Conservation (phyloP, 179 eudicot species). For the Amaranthus tricolor region DNA sequence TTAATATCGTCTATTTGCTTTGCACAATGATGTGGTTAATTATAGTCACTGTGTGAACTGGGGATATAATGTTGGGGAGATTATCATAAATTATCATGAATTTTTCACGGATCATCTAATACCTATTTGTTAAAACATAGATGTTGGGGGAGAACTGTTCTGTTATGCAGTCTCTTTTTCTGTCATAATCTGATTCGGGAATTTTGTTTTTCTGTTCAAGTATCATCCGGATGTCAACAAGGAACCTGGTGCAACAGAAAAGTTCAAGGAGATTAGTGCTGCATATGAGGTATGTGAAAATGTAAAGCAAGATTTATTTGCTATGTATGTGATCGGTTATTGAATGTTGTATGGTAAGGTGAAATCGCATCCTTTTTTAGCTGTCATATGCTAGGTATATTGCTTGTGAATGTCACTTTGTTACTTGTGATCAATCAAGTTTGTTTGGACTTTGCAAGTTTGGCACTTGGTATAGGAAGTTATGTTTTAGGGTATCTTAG, state of each 20-base stretch:
- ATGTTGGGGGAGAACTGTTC: background rate
- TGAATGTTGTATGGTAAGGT: background rate
- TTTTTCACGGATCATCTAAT: no score
- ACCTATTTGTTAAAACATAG: no score
- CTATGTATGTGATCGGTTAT: background rate
- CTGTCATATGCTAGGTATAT: background rate
- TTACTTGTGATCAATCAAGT: conserved; percentile 1
- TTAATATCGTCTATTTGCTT: no score
- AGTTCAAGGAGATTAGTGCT: conserved; percentile 96
- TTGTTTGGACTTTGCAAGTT: background rate
- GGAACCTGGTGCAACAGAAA: conserved; percentile 94
- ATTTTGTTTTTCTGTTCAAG: conserved; percentile 42
- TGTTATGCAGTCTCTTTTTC: background rate
- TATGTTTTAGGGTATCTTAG: background rate
- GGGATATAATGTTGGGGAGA: no score
- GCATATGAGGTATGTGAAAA: conserved; percentile 85
- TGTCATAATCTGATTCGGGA: conserved; percentile 23
- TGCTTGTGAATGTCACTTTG: background rate
- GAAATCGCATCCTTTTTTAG: background rate
- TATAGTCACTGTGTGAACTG: no score
- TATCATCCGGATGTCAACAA: conserved; percentile 98
- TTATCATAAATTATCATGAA: no score
- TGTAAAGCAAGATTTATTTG: background rate
- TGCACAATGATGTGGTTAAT: no score
- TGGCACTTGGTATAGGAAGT: background rate